phyloP scores from a whole-genome alignment of 305 asterid genomes.

The Rubia tinctorum region DNA sequence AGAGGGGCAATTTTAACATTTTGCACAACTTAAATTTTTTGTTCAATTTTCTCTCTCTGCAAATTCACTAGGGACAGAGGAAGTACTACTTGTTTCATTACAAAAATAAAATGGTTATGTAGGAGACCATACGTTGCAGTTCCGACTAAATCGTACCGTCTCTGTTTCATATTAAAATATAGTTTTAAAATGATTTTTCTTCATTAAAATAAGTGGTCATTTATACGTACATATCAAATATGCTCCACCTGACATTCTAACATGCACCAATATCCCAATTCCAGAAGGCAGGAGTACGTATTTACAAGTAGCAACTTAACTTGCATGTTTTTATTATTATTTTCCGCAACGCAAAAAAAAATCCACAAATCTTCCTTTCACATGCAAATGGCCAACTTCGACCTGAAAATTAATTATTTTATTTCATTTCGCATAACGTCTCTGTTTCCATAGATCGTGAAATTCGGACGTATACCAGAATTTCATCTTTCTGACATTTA shows the following conservation, averaged over 20 bases:
- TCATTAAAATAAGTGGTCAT: too few relatives aligned
- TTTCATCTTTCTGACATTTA: not conserved
- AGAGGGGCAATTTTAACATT: too few relatives aligned
- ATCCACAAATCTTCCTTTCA: not conserved
- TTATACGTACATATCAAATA: too few relatives aligned
- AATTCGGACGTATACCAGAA: conserved; percentile 6
- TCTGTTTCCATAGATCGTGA: not conserved
- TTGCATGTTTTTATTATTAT: not conserved
- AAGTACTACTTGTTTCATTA: too few relatives aligned
- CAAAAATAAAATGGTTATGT: too few relatives aligned
- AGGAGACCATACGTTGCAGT: too few relatives aligned
- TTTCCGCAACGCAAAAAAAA: not conserved
- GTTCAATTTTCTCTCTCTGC: too few relatives aligned
- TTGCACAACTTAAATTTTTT: too few relatives aligned
- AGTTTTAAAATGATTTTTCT: too few relatives aligned
- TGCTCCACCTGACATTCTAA: conserved; percentile 13
- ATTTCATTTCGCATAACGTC: not conserved
- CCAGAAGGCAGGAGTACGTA: not conserved
- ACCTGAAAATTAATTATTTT: not conserved
- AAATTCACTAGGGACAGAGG: too few relatives aligned
- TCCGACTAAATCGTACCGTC: too few relatives aligned
- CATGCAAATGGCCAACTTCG: not conserved
- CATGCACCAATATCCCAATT: conserved; percentile 6
- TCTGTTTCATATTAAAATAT: too few relatives aligned
- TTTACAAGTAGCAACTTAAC: conserved; percentile 1